Conservation (phyloP, 768 basidiomycete species). For the Rhodosporidiobolus odoratus region DNA sequence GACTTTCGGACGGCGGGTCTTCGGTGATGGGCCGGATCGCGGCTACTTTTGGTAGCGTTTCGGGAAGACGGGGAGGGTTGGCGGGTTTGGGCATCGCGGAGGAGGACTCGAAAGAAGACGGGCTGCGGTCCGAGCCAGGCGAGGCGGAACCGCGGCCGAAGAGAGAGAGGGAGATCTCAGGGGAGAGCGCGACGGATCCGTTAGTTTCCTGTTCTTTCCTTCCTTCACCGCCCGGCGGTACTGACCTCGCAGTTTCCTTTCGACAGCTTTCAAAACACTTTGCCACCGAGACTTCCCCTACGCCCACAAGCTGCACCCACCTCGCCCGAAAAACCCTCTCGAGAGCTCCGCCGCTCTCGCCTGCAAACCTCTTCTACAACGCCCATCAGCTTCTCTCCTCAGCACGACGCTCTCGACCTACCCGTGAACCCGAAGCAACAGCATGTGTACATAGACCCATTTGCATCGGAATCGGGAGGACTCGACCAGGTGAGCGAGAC, state of each 20-base stretch:
- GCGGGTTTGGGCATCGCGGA: neutral
- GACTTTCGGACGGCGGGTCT: neutral
- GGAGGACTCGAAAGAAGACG: neutral
- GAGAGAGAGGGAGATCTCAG: slow-evolving; percentile 3
- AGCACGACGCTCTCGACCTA: neutral
- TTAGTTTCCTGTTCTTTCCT: neutral
- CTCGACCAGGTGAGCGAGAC: neutral
- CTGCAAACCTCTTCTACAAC: neutral
- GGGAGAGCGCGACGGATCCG: slow-evolving; percentile 9
- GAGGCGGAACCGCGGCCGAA: neutral
- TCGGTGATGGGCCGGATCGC: slow-evolving; percentile 3
- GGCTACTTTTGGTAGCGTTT: neutral
- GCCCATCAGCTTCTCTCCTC: neutral
- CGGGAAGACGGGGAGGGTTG: too few species aligned
- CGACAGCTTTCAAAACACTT: neutral
- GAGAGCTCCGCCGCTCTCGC: slow-evolving; percentile 1
- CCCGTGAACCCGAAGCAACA: neutral
- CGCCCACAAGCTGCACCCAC: neutral
- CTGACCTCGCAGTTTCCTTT: too few species aligned
- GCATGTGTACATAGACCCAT: neutral
- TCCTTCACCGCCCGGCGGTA: neutral
- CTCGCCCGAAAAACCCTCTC: neutral
- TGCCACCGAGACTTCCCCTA: neutral
- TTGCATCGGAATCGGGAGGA: neutral
- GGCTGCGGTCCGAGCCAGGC: neutral